Evolutionary conservation across 805 yeast species (phyloP).

Genomic region (Wickerhamiella spandovensis): DNA sequence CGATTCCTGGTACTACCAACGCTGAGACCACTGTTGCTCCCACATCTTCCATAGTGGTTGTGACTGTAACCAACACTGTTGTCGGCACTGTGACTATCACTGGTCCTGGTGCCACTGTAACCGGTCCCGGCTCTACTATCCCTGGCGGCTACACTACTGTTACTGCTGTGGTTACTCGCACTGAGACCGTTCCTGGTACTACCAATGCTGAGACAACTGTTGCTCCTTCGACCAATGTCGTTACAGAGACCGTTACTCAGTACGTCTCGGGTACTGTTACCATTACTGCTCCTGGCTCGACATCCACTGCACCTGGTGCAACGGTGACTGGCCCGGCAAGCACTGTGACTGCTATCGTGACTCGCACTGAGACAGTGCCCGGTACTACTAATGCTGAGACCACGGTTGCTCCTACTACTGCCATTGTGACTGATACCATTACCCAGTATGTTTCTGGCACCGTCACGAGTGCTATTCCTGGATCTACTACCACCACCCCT

Average conservation of each 20-base stretch:
- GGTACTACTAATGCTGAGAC: constrained; percentile 12
- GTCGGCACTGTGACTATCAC: neutral
- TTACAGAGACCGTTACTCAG: neutral
- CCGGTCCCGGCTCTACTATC: constrained; percentile 8
- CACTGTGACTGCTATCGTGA: neutral
- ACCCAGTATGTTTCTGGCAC: neutral
- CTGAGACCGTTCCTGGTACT: constrained; percentile 9
- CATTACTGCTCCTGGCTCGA: neutral
- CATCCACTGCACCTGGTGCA: constrained; percentile 1
- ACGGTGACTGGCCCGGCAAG: constrained; percentile 8
- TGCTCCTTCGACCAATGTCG: constrained; percentile 5
- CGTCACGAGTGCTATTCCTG: neutral
- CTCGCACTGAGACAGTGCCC: constrained; percentile 2
- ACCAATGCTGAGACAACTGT: constrained; percentile 10
- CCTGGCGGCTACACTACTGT: constrained; percentile 8
- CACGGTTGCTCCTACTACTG: constrained; percentile 9
- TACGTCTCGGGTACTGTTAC: neutral
- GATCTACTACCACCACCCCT: neutral
- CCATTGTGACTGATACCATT: neutral
- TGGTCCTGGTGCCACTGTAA: neutral
- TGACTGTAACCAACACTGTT: neutral
- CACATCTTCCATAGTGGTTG: neutral
- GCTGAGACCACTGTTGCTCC: constrained; percentile 4
- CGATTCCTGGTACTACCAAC: constrained; percentile 4
- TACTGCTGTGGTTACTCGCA: neutral